These are phyloP conservation scores for Aciculosporium take DNA, from an alignment of 2,329 filamentous ascomycete genomes.

Conservation along the genomic window DNA sequence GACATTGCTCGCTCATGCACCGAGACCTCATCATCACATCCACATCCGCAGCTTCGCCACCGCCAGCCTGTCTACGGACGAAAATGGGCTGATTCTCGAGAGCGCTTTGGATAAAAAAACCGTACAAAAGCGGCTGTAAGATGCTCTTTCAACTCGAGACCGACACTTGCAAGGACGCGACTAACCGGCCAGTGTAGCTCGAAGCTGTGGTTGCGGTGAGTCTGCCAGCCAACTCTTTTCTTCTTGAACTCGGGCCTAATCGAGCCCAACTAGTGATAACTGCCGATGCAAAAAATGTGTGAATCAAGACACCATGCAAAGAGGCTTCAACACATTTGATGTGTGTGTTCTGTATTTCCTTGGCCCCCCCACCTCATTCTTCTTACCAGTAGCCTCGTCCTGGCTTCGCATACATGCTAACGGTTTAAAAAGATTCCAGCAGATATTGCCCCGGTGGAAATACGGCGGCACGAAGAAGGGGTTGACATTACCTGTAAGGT, in stretches of 20 bases:
- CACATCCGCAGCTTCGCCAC: constrained; percentile 7
- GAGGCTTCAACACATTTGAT: constrained; percentile 27
- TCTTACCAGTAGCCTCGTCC: background rate
- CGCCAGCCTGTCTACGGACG: constrained; percentile 6
- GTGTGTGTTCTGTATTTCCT: constrained; percentile 16
- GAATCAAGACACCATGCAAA: constrained; percentile 27
- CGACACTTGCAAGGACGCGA: background rate
- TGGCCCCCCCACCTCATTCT: too few relatives aligned
- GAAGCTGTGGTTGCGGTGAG: constrained; percentile 13
- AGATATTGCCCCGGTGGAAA: constrained; percentile 16
- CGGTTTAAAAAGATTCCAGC: constrained; percentile 16
- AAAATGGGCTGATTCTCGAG: constrained; percentile 5
- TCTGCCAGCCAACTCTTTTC: background rate
- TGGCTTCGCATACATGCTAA: background rate
- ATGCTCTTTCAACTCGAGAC: background rate
- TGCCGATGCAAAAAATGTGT: constrained; percentile 28
- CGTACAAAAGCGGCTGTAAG: constrained; percentile 6
- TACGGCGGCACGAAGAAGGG: constrained; percentile 15
- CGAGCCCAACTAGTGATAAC: constrained; percentile 21
- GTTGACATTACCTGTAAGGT: constrained; percentile 22
- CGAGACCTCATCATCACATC: background rate
- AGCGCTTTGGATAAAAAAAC: background rate
- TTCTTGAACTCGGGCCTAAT: background rate
- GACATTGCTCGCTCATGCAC: constrained; percentile 2
- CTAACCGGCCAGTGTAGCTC: constrained; percentile 6